These are phyloP conservation scores for Ustilago xerochloae DNA, from an alignment of 1,284 basidiomycete species.

Conservation along the genomic window DNA sequence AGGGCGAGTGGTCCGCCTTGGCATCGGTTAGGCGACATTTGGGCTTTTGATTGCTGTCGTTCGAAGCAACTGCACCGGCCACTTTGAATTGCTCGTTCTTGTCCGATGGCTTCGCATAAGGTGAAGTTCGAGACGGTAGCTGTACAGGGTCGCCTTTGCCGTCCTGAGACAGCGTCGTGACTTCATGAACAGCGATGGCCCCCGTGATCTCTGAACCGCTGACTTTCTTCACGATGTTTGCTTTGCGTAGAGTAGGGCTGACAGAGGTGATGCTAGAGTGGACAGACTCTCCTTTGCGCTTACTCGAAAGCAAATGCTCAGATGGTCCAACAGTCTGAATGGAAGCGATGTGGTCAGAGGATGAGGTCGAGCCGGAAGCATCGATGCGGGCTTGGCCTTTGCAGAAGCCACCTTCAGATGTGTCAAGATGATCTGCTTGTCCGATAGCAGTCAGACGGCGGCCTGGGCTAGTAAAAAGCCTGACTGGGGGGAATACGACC, in stretches of 20 bases:
- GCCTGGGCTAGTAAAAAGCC: not conserved
- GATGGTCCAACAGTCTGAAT: no score
- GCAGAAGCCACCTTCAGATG: not conserved
- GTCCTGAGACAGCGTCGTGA: not conserved
- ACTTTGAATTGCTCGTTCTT: not conserved
- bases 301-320: not conserved
- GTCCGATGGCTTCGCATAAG: not conserved
- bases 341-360: not conserved
- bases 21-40: no score
- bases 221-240: not conserved
- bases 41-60: no score
- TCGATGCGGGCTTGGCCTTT: not conserved
- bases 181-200: not conserved
- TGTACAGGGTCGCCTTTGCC: not conserved
- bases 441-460: conserved; percentile 3
- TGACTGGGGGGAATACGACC: not conserved
- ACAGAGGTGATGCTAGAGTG: not conserved
- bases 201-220: not conserved
- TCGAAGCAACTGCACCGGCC: no score
- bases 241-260: not conserved
- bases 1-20: no score
- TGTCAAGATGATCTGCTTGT: conserved; percentile 1
- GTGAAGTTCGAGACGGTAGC: not conserved
- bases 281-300: not conserved
- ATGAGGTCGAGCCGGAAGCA: not conserved